A percentile compares a stretch with the other conserved stretches of the same genome.
Conservation (phyloP, 441 rosid species). For the Capsella rubella region DNA sequence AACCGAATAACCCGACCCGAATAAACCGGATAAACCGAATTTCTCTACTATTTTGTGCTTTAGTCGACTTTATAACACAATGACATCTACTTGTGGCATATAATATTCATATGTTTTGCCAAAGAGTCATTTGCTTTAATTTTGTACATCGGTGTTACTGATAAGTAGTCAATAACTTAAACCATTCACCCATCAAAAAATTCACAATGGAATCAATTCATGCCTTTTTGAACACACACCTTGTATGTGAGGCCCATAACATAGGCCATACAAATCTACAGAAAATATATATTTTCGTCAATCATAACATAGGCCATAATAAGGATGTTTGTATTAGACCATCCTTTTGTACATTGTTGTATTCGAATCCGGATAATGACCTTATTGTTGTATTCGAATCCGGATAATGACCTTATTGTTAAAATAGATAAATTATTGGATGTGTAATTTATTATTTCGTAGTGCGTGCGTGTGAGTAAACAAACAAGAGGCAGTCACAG, state of each 20-base stretch:
- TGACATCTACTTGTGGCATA: not conserved
- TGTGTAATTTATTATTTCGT: not conserved
- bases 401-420: not conserved
- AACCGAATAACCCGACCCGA: too few relatives aligned
- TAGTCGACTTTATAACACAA: too few relatives aligned
- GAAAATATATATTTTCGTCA: too few relatives aligned
- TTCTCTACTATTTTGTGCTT: too few relatives aligned
- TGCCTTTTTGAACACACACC: not conserved
- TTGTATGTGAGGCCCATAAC: too few relatives aligned
- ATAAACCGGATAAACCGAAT: too few relatives aligned
- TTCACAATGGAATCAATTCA: not conserved
- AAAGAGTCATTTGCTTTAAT: not conserved
- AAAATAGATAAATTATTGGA: not conserved
- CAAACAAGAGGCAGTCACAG: slow-evolving; percentile 32
- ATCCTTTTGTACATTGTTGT: too few relatives aligned
- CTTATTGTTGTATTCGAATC: too few relatives aligned
- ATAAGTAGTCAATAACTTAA: not conserved
- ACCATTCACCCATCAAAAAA: not conserved
- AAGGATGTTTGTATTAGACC: too few relatives aligned
- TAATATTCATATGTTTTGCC: not conserved
- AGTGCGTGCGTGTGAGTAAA: not conserved
- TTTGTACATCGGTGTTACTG: not conserved
- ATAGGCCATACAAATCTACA: too few relatives aligned
- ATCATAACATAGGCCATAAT: too few relatives aligned
- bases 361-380: not conserved